These are phyloP conservation scores for Aureobasidium lini DNA, from an alignment of 2,329 filamentous ascomycete species.

Conservation along the genomic window DNA sequence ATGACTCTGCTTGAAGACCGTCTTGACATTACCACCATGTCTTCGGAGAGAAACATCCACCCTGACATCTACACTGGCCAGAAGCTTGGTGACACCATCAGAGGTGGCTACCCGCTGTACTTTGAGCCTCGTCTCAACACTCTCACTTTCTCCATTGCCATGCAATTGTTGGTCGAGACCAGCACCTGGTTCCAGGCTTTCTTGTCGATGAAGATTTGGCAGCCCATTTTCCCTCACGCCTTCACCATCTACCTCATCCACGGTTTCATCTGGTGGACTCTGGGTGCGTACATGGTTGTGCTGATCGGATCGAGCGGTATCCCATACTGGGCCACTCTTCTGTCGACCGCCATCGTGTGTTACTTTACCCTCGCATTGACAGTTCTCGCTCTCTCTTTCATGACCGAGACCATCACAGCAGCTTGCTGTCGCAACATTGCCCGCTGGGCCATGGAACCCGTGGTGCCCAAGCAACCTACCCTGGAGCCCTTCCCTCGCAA, in stretches of 20 bases:
- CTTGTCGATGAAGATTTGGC: conserved; percentile 33
- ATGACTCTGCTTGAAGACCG: conserved; percentile 33
- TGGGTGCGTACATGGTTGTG: conserved; percentile 32
- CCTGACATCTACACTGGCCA: conserved; percentile 34
- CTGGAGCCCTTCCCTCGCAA: conserved; percentile 21
- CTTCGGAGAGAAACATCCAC: conserved; percentile 37
- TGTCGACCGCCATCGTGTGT: conserved; percentile 30
- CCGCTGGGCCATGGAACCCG: conserved; percentile 22
- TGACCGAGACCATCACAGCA: conserved; percentile 8
- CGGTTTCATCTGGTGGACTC: conserved; percentile 40
- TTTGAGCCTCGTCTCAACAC: conserved; percentile 38
- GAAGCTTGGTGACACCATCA: conserved; percentile 28
- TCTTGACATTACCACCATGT: conserved; percentile 32
- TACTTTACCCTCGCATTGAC: conserved; percentile 23
- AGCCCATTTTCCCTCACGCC: conserved; percentile 41
- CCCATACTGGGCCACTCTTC: conserved; percentile 29
- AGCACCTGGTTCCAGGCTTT: conserved; percentile 34
- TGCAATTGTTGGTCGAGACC: conserved; percentile 31
- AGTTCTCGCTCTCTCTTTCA: neutral
- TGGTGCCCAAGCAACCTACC: conserved; percentile 20
- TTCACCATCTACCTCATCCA: conserved; percentile 44
- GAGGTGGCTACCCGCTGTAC: conserved; percentile 36
- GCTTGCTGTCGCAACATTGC: conserved; percentile 19
- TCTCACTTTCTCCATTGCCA: conserved; percentile 31
- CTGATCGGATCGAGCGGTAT: conserved; percentile 26